Evolutionary conservation across 441 rosid species (phyloP).

Genomic region (Populus trichocarpa): DNA sequence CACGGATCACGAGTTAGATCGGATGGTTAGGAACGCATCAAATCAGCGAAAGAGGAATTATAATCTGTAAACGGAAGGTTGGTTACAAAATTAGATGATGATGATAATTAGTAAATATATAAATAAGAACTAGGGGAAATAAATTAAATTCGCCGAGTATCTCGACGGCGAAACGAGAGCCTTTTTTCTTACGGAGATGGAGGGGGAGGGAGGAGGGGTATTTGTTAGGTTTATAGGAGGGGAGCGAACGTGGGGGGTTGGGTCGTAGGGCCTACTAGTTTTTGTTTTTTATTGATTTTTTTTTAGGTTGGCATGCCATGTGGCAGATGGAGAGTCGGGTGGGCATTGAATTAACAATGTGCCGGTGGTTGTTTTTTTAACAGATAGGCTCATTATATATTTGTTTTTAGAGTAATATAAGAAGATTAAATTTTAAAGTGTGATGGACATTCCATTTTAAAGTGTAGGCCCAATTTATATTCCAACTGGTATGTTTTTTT

Average conservation of each 20-base stretch:
- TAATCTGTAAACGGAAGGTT: neutral
- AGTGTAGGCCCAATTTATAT: no score
- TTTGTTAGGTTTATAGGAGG: neutral
- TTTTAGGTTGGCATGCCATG: conserved; percentile 12
- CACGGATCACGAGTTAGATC: conserved; percentile 39
- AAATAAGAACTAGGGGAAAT: neutral
- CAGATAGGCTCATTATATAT: neutral
- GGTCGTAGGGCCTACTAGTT: conserved; percentile 9
- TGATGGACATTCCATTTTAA: no score
- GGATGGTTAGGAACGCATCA: conserved; percentile 32
- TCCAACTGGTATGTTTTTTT: no score
- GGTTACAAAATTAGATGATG: neutral
- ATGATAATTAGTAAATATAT: neutral
- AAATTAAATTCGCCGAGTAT: conserved; percentile 22
- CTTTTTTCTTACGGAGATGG: neutral
- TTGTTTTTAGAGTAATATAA: no score
- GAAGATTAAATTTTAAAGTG: no score
- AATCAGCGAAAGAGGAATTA: neutral
- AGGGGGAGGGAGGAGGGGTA: neutral
- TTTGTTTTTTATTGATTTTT: neutral
- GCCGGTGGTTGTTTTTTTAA: conserved; percentile 1
- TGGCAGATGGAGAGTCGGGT: conserved; percentile 4
- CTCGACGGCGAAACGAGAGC: conserved; percentile 23
- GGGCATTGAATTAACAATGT: neutral
- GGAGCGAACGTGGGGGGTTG: neutral